Base-by-base conservation (phyloP, 2,329 filamentous ascomycete species). In the Curvularia sp. region DNA sequence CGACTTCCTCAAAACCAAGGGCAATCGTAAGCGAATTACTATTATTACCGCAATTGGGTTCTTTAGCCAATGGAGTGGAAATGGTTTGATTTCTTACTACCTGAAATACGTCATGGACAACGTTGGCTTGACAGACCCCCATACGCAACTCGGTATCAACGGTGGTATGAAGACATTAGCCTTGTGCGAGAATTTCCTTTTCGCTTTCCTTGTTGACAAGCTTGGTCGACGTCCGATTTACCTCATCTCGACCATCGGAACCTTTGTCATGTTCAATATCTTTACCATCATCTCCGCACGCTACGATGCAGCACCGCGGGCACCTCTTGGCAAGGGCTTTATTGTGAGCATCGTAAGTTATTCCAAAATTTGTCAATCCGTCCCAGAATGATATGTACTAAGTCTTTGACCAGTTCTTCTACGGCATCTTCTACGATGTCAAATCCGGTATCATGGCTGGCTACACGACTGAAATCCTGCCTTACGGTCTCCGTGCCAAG, bases 181-280 rank as follows among this genome's bases (percentile, higher is more conserved):
- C 49, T 78, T 35, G 4, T 60, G 63, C 57, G 77, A 55, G 69
- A 79, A 43, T 56, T 78, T 78, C 52, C 31, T 59, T 13, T 60
- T 59, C 26, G 56, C 64, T 6, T 53, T 76, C 77, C 49, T 73
- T 74, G 35, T 77, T 76, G 39, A 79, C 81, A 64, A 73, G 69
- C 43, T 43, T 13, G 79, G 81, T 15, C 78, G 82, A 4, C 75
- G 80, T 5, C 73, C 73, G 20, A 75, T 83, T 1, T 83, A 79
- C 67, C 67, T 83, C 5, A 61, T 75, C 26, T 78, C 78, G 6
- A 77, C 76, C 10, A 65, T 66, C 7, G 80, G 80, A 28, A 83
- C 82, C 76, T 62, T 81, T 7, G 61, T 75, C 35, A 70, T 72
- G 0, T 82, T 80, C 63, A 73, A 79, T 43, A 66, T 80, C 54